Base-by-base conservation (phyloP, 257 asterid genomes). In the Anisodus tanguticus region DNA sequence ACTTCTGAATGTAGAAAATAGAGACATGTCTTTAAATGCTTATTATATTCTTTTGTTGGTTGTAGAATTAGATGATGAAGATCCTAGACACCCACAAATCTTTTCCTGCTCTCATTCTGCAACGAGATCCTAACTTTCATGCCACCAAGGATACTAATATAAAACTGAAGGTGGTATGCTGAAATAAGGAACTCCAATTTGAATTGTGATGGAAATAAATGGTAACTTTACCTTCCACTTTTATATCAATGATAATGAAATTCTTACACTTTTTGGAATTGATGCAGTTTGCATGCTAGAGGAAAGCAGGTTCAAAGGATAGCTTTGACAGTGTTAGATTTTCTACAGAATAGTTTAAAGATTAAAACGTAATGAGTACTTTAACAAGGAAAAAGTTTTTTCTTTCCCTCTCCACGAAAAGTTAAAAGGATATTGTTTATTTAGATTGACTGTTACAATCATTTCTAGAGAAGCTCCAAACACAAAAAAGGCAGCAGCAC, bases 251-350 rank as follows among this genome's bases (percentile, higher is more conserved):
- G 81, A 51, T 76, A 2, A 26, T 7, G 26, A 76, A 76, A 51
- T 49, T 76, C 63, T 22, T 3, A 26, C 4, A 51, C 13, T 12
- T 12, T 11, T 76, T 9, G 81, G 63, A 53, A 2, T 51, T 3
- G 9, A 31, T 13, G 81, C 1, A 22, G 8, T 12, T 51, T 12
- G 22, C 51, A 76, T 51, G 81, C 2, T 51, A 6, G 13, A 45
- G 81, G 63, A 76, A 76, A 51, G 47, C n/a, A 76, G 47, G 63
- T 53, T 76, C 47, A 76, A 76, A 76, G 4, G 47, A 22, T 19
- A 26, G 60, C 17, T 49, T 51, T 26, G 8, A 76, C 13, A 7
- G 8, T 12, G 26, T 26, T 22, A 49, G 4, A 7, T 53, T 12
- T 76, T 76, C 62, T 26, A 76, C 63, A 22, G 15, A 12, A 26